These are phyloP conservation scores for Biscogniauxia marginata DNA, from an alignment of 2,329 filamentous ascomycete genomes.

Conservation along the genomic window DNA sequence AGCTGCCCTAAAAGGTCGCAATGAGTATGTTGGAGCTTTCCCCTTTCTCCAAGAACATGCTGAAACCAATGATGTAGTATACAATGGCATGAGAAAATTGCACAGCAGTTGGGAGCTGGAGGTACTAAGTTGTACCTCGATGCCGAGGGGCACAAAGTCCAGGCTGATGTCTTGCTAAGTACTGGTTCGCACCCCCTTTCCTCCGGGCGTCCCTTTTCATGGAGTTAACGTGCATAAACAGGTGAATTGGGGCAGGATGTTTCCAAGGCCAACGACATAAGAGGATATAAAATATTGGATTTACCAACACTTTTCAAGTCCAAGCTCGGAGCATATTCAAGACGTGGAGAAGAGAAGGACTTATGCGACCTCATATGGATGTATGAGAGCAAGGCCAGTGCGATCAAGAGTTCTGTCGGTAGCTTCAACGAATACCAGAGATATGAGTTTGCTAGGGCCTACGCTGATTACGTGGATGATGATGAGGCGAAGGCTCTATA, in stretches of 20 bases:
- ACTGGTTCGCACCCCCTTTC: neutral
- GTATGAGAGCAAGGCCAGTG: neutral
- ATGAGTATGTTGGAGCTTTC: neutral
- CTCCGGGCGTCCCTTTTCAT: neutral
- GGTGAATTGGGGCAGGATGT: neutral
- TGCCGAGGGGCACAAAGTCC: neutral
- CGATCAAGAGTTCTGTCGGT: neutral
- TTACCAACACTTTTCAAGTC: neutral
- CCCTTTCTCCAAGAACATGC: neutral
- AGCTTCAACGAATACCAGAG: neutral
- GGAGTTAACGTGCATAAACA: neutral
- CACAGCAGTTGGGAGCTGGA: neutral
- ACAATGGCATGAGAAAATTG: neutral
- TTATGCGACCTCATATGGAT: neutral
- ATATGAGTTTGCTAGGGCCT: neutral
- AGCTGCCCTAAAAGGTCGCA: neutral
- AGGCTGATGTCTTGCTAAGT: neutral
- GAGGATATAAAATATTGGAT: neutral
- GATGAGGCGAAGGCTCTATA: neutral
- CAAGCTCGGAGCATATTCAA: neutral
- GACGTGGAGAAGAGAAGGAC: neutral
- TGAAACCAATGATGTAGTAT: neutral
- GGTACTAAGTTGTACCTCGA: neutral
- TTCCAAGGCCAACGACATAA: neutral
- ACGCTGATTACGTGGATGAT: neutral